These are phyloP conservation scores for Fusarium pseudograminearum DNA, from an alignment of 2,329 filamentous ascomycete genomes.

Conservation along the genomic window DNA sequence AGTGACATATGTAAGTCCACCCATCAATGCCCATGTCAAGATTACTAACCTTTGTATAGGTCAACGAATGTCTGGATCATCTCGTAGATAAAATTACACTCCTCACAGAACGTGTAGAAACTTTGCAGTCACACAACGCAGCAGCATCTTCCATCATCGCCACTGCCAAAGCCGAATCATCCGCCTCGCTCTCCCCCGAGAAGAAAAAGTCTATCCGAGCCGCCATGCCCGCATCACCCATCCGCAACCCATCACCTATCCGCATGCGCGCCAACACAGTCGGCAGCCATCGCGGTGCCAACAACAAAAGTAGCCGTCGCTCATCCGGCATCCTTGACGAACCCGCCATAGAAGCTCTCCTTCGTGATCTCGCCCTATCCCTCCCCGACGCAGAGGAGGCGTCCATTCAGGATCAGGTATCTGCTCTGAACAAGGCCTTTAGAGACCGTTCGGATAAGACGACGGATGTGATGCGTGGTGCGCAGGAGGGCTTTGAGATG, in stretches of 20 bases:
- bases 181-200: conserved; percentile 39
- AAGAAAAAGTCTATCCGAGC: conserved; percentile 43
- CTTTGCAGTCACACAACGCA: conserved; percentile 60
- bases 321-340: conserved; percentile 56
- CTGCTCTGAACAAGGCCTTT: conserved; percentile 53
- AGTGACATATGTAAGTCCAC: conserved; percentile 62
- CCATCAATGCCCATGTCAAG: fast-evolving
- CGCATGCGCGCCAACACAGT: conserved; percentile 50
- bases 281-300: conserved; percentile 30
- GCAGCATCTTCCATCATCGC: conserved; percentile 56
- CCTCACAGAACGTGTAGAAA: conserved; percentile 57
- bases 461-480: conserved; percentile 57
- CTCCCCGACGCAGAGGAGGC: conserved; percentile 52
- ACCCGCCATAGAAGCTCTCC: conserved; percentile 60
- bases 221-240: conserved; percentile 52
- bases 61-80: conserved; percentile 64
- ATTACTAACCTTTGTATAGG: conserved; percentile 53
- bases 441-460: conserved; percentile 58
- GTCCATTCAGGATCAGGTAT: conserved; percentile 43
- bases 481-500: conserved; percentile 65
- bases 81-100: conserved; percentile 61
- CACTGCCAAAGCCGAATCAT: conserved; percentile 60
- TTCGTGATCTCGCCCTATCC: conserved; percentile 60
- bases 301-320: conserved; percentile 45
- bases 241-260: conserved; percentile 53